These are phyloP conservation scores for Coccomyxa subellipsoidea DNA, from an alignment of 163 green algal genomes.

Conservation along the genomic window DNA sequence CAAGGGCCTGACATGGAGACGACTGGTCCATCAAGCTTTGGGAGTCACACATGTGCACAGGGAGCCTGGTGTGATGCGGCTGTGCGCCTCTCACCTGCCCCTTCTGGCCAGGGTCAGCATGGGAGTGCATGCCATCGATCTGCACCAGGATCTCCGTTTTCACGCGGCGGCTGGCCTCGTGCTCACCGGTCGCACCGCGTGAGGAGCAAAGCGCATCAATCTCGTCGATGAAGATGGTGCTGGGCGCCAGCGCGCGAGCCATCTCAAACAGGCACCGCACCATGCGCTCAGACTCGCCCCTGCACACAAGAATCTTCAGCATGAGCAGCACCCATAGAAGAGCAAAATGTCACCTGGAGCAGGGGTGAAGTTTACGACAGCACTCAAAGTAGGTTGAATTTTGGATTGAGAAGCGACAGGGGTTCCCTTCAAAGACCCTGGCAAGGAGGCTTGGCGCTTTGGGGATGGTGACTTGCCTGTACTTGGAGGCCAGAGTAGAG, in stretches of 20 bases:
- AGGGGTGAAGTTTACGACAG: no score
- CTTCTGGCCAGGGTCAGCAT: slow-evolving; percentile 26
- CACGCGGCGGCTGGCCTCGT: slow-evolving; percentile 82
- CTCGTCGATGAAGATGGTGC: slow-evolving; percentile 79
- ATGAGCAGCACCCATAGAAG: background rate
- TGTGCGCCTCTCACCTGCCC: slow-evolving; percentile 44
- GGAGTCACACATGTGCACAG: no score
- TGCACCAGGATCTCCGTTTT: slow-evolving; percentile 92
- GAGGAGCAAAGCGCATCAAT: slow-evolving; percentile 70
- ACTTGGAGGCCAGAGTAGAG: slow-evolving; percentile 92
- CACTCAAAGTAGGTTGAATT: no score
- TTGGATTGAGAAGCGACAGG: no score
- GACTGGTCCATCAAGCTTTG: no score
- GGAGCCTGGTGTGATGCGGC: no score
- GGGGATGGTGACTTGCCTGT: slow-evolving; percentile 32
- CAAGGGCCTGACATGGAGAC: no score
- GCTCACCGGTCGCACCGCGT: slow-evolving; percentile 70
- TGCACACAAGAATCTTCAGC: slow-evolving; percentile 15
- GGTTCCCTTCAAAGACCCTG: no score
- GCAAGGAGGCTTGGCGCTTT: background rate
- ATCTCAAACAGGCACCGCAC: slow-evolving; percentile 86
- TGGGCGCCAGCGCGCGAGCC: slow-evolving; percentile 60
- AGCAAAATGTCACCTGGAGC: background rate
- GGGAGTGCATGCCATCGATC: slow-evolving; percentile 44
- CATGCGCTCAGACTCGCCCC: slow-evolving; percentile 91